Percentiles rank a stretch among this genome's conserved stretches.
Evolutionary conservation across 495 filamentous ascomycete species (phyloP).

Genomic region (Thozetella sp.): DNA sequence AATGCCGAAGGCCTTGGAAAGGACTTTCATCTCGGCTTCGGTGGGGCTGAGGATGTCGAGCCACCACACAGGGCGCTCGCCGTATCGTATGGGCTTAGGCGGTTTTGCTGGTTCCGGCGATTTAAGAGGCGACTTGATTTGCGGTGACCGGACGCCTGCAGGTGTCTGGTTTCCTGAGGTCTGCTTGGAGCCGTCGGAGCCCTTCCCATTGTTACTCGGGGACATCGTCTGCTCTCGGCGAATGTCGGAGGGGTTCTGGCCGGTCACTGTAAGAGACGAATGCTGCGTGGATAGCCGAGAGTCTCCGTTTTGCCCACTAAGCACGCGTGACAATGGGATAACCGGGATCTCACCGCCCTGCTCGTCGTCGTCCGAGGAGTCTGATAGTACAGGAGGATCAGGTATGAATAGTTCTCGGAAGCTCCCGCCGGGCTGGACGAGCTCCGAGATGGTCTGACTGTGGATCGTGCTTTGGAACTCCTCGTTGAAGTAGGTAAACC

Average conservation of each 20-base stretch:
- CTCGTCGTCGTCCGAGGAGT: constrained; percentile 62
- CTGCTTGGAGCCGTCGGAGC: constrained; percentile 13
- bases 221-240: constrained; percentile 13
- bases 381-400: constrained; percentile 52
- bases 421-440: constrained; percentile 78
- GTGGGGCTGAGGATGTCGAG: constrained; percentile 90
- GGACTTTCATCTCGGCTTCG: constrained; percentile 86
- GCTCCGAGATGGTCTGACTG: constrained; percentile 89
- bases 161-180: constrained; percentile 16
- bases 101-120: constrained; percentile 19
- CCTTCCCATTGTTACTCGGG: constrained; percentile 3
- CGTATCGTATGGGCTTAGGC: constrained; percentile 66
- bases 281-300: constrained; percentile 31
- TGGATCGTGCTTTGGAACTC: constrained; percentile 94
- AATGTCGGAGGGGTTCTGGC: constrained; percentile 18
- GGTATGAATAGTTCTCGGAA: constrained; percentile 82
- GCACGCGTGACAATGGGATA: constrained; percentile 18
- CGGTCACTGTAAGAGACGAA: constrained; percentile 27
- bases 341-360: constrained; percentile 51
- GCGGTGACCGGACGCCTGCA: constrained; percentile 19
- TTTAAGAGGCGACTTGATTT: constrained; percentile 20
- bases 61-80: constrained; percentile 93
- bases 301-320: constrained; percentile 24
- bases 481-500: constrained; percentile 98
- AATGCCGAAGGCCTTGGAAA: constrained; percentile 91